phyloP scores from a whole-genome alignment of 75 land plant genomes.

The Chamaecyparis obtusa region DNA sequence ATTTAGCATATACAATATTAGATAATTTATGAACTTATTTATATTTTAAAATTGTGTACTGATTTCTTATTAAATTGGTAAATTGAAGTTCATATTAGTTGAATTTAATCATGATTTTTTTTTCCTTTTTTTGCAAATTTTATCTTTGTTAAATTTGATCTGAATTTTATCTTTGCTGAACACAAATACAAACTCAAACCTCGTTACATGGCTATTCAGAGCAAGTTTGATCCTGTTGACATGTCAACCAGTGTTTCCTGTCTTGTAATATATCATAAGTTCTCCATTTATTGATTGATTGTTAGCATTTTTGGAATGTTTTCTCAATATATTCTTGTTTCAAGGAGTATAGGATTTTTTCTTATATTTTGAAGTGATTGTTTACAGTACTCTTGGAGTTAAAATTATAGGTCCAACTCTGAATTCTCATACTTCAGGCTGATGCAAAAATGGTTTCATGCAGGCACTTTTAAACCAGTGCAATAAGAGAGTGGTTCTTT shows the following conservation, averaged over 20 bases:
- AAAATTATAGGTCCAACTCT: too few species aligned
- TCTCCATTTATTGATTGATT: not conserved
- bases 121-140: too few species aligned
- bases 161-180: too few species aligned
- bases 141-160: too few species aligned
- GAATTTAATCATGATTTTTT: too few species aligned
- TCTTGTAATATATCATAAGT: not conserved
- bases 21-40: too few species aligned
- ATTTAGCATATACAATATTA: too few species aligned
- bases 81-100: too few species aligned
- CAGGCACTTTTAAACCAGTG: slow-evolving; percentile 49
- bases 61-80: too few species aligned
- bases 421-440: not conserved
- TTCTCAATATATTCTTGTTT: not conserved
- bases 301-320: not conserved
- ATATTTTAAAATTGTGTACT: too few species aligned
- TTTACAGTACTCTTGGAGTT: not conserved
- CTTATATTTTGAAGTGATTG: not conserved
- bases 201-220: too few species aligned
- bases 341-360: not conserved
- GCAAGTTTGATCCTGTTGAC: not conserved
- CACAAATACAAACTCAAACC: too few species aligned
- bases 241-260: not conserved
- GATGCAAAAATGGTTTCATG: slow-evolving; percentile 5
- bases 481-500: slow-evolving; percentile 52